Evolutionary conservation across 2,329 filamentous ascomycete genomes (phyloP).

Genomic region (Chrysosporium keratinophilum): DNA sequence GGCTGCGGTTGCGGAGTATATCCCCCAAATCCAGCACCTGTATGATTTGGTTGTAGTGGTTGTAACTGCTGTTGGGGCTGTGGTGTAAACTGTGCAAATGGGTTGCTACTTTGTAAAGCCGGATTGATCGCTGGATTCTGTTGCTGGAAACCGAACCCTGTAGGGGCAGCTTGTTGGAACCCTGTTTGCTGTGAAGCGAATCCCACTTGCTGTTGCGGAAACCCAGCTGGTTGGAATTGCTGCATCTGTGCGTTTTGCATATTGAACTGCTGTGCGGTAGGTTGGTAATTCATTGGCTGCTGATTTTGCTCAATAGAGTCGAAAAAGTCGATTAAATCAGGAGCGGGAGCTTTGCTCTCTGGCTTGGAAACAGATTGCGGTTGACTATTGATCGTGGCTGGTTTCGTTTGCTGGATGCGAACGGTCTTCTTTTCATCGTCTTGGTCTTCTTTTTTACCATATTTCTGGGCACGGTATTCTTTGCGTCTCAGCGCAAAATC

Average conservation of each 20-base stretch:
- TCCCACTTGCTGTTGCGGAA: conserved; percentile 25
- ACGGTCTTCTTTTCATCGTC: conserved; percentile 30
- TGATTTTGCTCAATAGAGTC: conserved; percentile 86
- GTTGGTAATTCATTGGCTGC: conserved; percentile 50
- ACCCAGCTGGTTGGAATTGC: conserved; percentile 28
- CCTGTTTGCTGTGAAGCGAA: conserved; percentile 11
- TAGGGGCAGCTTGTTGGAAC: conserved; percentile 22
- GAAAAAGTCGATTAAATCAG: conserved; percentile 88
- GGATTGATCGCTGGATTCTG: conserved; percentile 20
- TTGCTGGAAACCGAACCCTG: conserved; percentile 17
- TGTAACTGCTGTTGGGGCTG: conserved; percentile 25
- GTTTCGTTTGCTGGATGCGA: conserved; percentile 22
- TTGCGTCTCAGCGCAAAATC: conserved; percentile 90
- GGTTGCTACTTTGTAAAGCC: conserved; percentile 26
- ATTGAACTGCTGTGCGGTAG: conserved; percentile 31
- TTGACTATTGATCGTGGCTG: conserved; percentile 20
- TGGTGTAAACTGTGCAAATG: conserved; percentile 24
- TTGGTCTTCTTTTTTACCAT: conserved; percentile 51
- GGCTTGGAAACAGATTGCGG: conserved; percentile 23
- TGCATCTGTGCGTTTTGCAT: conserved; percentile 17
- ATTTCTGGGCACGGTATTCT: conserved; percentile 82
- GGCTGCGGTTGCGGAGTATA: conserved; percentile 61
- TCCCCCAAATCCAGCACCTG: conserved; percentile 73
- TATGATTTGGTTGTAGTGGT: conserved; percentile 50
- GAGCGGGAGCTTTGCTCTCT: conserved; percentile 34